Percentiles rank a stretch among this genome's conserved stretches.
Conservation (phyloP, 2,329 filamentous ascomycete species). For the Dryadomyces quercus-mongolicae region DNA sequence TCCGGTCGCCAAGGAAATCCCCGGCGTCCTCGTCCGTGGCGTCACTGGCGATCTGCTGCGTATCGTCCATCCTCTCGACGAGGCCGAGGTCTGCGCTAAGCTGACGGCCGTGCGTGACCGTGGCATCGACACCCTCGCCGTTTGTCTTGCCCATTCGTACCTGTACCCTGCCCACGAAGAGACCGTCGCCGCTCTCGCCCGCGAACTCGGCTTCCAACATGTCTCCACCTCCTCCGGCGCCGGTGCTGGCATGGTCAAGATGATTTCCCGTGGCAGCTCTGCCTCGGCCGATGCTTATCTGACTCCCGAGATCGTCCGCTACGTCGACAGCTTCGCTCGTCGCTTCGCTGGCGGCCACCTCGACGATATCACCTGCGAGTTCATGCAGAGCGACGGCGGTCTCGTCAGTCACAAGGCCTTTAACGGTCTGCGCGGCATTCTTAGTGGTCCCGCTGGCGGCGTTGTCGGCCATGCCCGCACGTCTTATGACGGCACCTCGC, state of each 20-base stretch:
- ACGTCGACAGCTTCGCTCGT: slow-evolving; percentile 48
- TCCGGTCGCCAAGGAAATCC: slow-evolving; percentile 21
- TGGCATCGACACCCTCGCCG: slow-evolving; percentile 33
- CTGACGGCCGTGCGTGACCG: slow-evolving; percentile 47
- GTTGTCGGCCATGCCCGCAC: slow-evolving; percentile 67
- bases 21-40: slow-evolving; percentile 39
- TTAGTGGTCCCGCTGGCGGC: slow-evolving; percentile 30
- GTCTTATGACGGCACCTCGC: slow-evolving; percentile 16
- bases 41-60: slow-evolving; percentile 57
- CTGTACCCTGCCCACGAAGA: slow-evolving; percentile 10
- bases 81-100: slow-evolving; percentile 39
- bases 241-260: slow-evolving; percentile 61
- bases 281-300: slow-evolving; percentile 63
- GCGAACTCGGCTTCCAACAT: slow-evolving; percentile 4
- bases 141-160: slow-evolving; percentile 19
- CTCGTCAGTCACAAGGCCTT: slow-evolving; percentile 8
- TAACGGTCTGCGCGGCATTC: slow-evolving; percentile 36
- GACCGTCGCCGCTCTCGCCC: slow-evolving; percentile 5
- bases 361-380: slow-evolving; percentile 32
- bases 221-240: neutral
- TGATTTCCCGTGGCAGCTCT: slow-evolving; percentile 56
- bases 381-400: slow-evolving; percentile 55
- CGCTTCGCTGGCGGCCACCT: slow-evolving; percentile 27
- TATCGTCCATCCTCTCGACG: slow-evolving; percentile 47
- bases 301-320: slow-evolving; percentile 58